Evolutionary conservation across 495 filamentous ascomycete genomes (phyloP).

Genomic region (Annulohypoxylon moriforme): DNA sequence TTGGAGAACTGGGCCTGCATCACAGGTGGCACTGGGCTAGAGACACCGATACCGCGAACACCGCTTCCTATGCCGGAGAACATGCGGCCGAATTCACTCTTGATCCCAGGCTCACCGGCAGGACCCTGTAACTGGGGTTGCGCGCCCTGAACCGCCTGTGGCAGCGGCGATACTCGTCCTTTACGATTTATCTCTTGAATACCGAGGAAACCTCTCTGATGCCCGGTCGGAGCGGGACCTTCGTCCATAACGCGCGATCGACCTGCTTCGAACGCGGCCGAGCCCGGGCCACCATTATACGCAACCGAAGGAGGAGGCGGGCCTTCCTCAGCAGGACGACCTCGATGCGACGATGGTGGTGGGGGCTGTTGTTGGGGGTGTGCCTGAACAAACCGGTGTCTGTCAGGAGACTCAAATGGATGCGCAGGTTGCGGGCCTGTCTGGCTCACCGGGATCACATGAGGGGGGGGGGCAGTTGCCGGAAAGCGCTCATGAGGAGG

Average conservation of each 20-base stretch:
- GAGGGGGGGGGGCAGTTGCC: conserved; percentile 54
- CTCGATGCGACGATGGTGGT: conserved; percentile 37
- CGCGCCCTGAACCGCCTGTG: conserved; percentile 92
- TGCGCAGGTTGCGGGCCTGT: conserved; percentile 52
- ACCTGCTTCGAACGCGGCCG: conserved; percentile 52
- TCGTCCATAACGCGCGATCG: conserved; percentile 67
- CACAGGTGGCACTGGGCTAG: conserved; percentile 61
- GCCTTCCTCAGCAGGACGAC: conserved; percentile 49
- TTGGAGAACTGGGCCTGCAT: conserved; percentile 58
- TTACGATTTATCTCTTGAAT: conserved; percentile 73
- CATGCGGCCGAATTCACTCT: conserved; percentile 90
- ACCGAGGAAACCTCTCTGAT: conserved; percentile 64
- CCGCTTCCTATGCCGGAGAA: conserved; percentile 92
- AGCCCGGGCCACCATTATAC: conserved; percentile 51
- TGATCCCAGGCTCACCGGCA: conserved; percentile 83
- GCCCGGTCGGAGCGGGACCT: conserved; percentile 59
- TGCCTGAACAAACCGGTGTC: conserved; percentile 55
- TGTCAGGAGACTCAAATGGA: conserved; percentile 63
- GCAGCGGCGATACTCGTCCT: conserved; percentile 79
- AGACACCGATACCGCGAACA: conserved; percentile 68
- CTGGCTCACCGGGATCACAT: conserved; percentile 55
- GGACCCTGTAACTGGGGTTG: conserved; percentile 81
- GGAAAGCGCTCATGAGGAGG: conserved; percentile 61
- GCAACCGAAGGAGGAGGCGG: conserved; percentile 59
- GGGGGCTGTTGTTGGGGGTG: conserved; percentile 53